Evolutionary conservation across 129 eudicot species (phyloP), one percentile per base, ranked within the genome.

Genomic region (Oenanthe sinensis): DNA sequence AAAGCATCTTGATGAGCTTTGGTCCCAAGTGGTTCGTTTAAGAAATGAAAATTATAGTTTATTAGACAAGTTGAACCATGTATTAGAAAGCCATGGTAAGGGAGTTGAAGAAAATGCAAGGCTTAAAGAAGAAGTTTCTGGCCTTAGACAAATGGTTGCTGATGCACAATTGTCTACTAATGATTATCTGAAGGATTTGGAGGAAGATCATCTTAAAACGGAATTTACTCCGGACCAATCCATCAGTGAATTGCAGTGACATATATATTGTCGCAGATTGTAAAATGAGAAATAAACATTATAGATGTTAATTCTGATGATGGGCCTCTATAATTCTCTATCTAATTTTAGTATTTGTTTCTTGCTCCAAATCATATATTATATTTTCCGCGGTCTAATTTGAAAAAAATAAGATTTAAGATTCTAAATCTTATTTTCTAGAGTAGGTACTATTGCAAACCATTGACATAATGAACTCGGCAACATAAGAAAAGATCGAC

Each of bases 1-100:
- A 78, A 93, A 85, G 78, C 97, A 93, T 71, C 83, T 93, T 7
- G 98, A 93, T 70, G 98, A 93, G 90, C 89, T 93, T 0, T 87
- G 95, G 90, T 86, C 90, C 0, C 98, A 90, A 70, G 97, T 93
- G 46, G 71, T 86, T 49, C 89, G 88, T 19, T 92, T 93, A 36
- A 84, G 96, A 58, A 89, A 85, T n/a, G 95, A 93, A 74, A 91
- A 93, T 82, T 86, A 81, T n/a, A 87, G 80, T 76, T 94, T 93
- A 36, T 80, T 90, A 16, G 90, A 91, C 71, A 91, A 91, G 85
- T 65, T 93, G 24, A 91, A 89, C 75, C 87, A 82, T 8, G 81
- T 89, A 24, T 84, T 89, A 0, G 92, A 93, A 63, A 82, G 83
- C 54, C 92, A 87, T 62, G 91, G 87, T 47, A 86, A 77, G 80